Conservation (phyloP, 2,329 filamentous ascomycete species). For the Colletotrichum sp. region DNA sequence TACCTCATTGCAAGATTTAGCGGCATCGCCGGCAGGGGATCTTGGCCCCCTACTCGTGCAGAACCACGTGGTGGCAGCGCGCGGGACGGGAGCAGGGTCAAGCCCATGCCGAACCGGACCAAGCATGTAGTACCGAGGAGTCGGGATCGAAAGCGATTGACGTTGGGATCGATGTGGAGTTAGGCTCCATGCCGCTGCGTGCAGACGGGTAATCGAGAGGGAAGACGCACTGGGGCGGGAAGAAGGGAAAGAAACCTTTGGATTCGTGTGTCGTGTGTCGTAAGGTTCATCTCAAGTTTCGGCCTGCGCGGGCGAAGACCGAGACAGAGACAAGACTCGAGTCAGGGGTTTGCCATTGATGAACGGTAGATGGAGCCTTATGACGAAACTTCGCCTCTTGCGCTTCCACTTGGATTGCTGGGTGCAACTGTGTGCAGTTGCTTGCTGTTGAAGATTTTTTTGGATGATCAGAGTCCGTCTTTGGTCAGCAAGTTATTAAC, state of each 20-base stretch:
- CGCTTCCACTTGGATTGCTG: not conserved
- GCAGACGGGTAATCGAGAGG: not conserved
- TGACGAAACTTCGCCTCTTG: not conserved
- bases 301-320: not conserved
- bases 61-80: not conserved
- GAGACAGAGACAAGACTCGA: not conserved
- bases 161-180: not conserved
- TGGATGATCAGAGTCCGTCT: not conserved
- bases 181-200: not conserved
- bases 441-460: not conserved
- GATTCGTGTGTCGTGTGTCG: not conserved
- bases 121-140: not conserved
- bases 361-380: not conserved
- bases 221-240: not conserved
- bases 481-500: not conserved
- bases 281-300: constrained; percentile 14
- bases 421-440: not conserved
- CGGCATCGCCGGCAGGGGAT: not conserved
- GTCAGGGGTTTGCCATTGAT: not conserved
- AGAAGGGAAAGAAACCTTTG: not conserved
- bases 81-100: not conserved
- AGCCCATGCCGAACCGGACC: not conserved
- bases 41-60: not conserved
- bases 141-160: not conserved
- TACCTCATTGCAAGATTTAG: not conserved